These are phyloP conservation scores for Skeletonema grethae DNA, from an alignment of 108 stramenopile species.

Conservation along the genomic window DNA sequence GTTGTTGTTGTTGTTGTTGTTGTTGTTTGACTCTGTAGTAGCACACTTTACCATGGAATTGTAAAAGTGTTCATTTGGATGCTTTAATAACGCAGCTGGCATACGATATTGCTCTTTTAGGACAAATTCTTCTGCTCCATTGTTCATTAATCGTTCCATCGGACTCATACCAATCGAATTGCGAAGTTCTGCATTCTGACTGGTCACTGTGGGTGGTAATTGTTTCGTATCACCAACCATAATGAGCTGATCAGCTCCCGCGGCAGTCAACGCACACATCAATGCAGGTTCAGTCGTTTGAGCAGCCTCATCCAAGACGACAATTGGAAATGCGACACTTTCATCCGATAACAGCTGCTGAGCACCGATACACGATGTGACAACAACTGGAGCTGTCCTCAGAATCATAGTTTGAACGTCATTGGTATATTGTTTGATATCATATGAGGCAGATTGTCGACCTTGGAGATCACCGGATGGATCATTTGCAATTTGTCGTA, in stretches of 20 bases:
- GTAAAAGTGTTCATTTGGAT: constrained; percentile 74
- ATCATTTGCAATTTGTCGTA: constrained; percentile 40
- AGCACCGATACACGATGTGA: constrained; percentile 73
- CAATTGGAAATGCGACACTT: constrained; percentile 44
- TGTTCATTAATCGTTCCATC: constrained; percentile 66
- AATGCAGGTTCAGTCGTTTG: constrained; percentile 81
- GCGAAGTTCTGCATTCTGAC: constrained; percentile 38
- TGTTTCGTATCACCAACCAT: constrained; percentile 75
- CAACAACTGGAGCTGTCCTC: constrained; percentile 63
- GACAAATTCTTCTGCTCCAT: constrained; percentile 47
- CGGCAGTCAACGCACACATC: constrained; percentile 60
- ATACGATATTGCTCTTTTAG: constrained; percentile 69
- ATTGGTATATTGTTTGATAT: constrained; percentile 39
- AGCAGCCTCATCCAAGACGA: constrained; percentile 77
- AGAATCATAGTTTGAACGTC: constrained; percentile 45
- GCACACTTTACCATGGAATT: constrained; percentile 54
- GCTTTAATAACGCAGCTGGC: constrained; percentile 57
- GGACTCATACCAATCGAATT: constrained; percentile 64
- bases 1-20: too few species aligned
- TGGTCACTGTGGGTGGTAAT: constrained; percentile 68
- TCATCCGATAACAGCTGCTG: constrained; percentile 50
- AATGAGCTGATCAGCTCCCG: constrained; percentile 61
- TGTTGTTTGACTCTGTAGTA: not conserved
- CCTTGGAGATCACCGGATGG: constrained; percentile 14
- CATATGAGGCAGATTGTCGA: constrained; percentile 31